These are phyloP conservation scores for Blastosporella zonata DNA, from an alignment of 1,284 basidiomycete species.

Conservation along the genomic window DNA sequence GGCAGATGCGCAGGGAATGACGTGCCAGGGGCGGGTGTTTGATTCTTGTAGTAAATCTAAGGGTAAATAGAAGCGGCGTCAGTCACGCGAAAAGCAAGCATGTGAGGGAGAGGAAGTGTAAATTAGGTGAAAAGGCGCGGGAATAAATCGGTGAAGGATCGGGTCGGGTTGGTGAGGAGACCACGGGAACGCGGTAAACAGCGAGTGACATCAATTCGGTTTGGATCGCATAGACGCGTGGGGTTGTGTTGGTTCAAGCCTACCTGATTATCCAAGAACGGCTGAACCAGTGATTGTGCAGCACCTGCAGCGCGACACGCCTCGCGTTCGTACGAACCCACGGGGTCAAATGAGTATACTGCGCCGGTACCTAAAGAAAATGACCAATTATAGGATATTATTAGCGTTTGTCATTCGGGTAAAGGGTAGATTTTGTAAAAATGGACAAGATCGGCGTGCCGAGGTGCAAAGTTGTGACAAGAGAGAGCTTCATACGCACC, in stretches of 20 bases:
- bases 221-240: constrained; percentile 16
- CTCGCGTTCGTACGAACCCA: constrained; percentile 94
- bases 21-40: constrained; percentile 63
- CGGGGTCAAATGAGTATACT: constrained; percentile 96
- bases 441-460: constrained; percentile 17
- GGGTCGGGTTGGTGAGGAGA: constrained; percentile 26
- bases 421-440: constrained; percentile 3
- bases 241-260: constrained; percentile 29
- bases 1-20: constrained; percentile 80
- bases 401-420: constrained; percentile 12
- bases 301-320: constrained; percentile 92
- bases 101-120: constrained; percentile 16
- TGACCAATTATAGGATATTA: constrained; percentile 13
- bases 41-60: constrained; percentile 97
- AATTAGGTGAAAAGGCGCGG: constrained; percentile 26
- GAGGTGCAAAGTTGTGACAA: constrained; percentile 5
- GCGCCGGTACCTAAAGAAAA: constrained; percentile 75
- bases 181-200: constrained; percentile 22
- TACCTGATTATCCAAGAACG: constrained; percentile 96
- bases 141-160: constrained; percentile 47
- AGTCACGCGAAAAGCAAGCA: constrained; percentile 20
- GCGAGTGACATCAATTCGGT: constrained; percentile 12
- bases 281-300: constrained; percentile 87
- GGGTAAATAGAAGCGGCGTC: constrained; percentile 20
- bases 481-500: constrained; percentile 51